These are phyloP conservation scores for Torulaspora maleeae DNA, from an alignment of 805 yeast genomes.

Conservation along the genomic window DNA sequence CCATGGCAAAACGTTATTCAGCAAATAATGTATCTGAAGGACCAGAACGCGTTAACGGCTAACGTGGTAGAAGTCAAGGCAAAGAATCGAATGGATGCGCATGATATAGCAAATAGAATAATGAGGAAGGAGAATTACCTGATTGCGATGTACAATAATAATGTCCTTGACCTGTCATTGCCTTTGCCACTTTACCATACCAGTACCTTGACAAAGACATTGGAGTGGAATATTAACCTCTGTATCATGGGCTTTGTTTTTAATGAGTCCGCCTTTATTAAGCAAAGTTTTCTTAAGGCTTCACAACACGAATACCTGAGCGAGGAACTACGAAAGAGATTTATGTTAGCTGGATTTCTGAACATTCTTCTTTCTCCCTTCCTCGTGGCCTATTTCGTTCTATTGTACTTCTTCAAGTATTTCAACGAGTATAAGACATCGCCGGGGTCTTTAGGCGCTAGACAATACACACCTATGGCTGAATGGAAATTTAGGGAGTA, in stretches of 20 bases:
- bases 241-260: slow-evolving; percentile 85
- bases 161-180: slow-evolving; percentile 62
- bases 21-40: slow-evolving; percentile 66
- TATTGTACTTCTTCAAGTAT: slow-evolving; percentile 81
- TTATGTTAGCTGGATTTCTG: slow-evolving; percentile 81
- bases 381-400: slow-evolving; percentile 72
- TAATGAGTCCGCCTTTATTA: slow-evolving; percentile 75
- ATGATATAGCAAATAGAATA: slow-evolving; percentile 88
- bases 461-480: slow-evolving; percentile 92
- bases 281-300: slow-evolving; percentile 65
- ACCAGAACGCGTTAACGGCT: slow-evolving; percentile 63
- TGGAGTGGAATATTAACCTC: slow-evolving; percentile 91
- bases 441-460: slow-evolving; percentile 73
- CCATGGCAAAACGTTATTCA: slow-evolving; percentile 87
- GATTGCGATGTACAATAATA: slow-evolving; percentile 81
- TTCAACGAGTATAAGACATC: slow-evolving; percentile 89
- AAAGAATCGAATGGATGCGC: slow-evolving; percentile 78
- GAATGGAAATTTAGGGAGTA: slow-evolving; percentile 94
- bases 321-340: slow-evolving; percentile 68
- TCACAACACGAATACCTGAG: slow-evolving; percentile 61
- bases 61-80: slow-evolving; percentile 56
- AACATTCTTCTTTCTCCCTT: slow-evolving; percentile 83
- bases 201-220: slow-evolving; percentile 65
- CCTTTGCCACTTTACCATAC: slow-evolving; percentile 45
- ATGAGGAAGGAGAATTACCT: slow-evolving; percentile 94